Percentiles rank a stretch among this genome's conserved stretches.
Evolutionary conservation across 768 basidiomycete genomes (phyloP).

Genomic region (Tylopilus intermedius): DNA sequence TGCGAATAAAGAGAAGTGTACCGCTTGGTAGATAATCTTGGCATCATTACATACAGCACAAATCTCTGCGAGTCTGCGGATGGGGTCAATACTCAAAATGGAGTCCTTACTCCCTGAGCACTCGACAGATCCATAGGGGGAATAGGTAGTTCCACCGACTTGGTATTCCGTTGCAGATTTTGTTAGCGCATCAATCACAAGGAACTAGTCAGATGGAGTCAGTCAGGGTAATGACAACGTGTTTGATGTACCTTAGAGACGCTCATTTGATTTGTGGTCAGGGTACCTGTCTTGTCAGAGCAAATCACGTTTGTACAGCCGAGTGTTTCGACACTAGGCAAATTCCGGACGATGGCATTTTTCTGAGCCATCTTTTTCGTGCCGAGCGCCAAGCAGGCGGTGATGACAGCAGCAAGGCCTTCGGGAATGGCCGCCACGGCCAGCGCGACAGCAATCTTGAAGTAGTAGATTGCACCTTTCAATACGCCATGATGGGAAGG

Average conservation of each 20-base stretch:
- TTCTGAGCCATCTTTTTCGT: slow-evolving; percentile 99
- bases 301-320: slow-evolving; percentile 99
- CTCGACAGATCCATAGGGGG: slow-evolving; percentile 73
- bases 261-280: slow-evolving; percentile 98
- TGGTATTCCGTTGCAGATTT: slow-evolving; percentile 57
- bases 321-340: slow-evolving; percentile 95
- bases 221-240: background rate
- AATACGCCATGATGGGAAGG: slow-evolving; percentile 86
- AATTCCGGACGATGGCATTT: slow-evolving; percentile 94
- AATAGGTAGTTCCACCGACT: slow-evolving; percentile 91
- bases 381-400: slow-evolving; percentile 91
- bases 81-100: slow-evolving; percentile 61
- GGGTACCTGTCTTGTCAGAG: slow-evolving; percentile 95
- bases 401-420: slow-evolving; percentile 97
- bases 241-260: slow-evolving; percentile 61
- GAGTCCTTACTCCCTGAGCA: slow-evolving; percentile 59
- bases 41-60: slow-evolving; percentile 93
- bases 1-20: slow-evolving; percentile 32
- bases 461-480: slow-evolving; percentile 96
- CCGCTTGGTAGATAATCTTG: slow-evolving; percentile 78
- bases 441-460: slow-evolving; percentile 98
- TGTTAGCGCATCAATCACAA: slow-evolving; percentile 56
- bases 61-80: slow-evolving; percentile 87
- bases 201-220: slow-evolving; percentile 50
- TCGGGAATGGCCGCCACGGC: slow-evolving; percentile 99